Conservation (phyloP, 1,284 basidiomycete species). For the Leccinum fallax region DNA sequence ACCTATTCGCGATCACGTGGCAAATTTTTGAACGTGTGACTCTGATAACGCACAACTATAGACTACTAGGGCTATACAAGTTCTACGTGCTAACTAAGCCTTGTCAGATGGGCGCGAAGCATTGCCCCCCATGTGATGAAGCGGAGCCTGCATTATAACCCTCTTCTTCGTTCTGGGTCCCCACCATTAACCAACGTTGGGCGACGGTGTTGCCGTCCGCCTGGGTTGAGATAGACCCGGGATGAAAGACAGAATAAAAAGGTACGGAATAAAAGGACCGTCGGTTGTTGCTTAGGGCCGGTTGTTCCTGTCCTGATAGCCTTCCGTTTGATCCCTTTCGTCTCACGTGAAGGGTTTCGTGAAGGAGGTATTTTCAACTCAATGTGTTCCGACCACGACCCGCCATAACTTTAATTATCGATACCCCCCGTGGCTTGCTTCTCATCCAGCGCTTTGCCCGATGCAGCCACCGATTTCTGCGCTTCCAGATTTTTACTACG, state of each 20-base stretch:
- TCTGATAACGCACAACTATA: background rate
- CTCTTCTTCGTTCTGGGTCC: conserved; percentile 64
- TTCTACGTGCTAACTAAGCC: background rate
- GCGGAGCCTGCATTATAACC: conserved; percentile 69
- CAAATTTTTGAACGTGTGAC: background rate
- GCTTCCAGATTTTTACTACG: conserved; percentile 70
- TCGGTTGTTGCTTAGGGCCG: conserved; percentile 41
- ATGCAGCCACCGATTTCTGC: conserved; percentile 53
- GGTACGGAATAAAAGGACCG: conserved; percentile 35
- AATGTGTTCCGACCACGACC: conserved; percentile 4
- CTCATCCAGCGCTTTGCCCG: conserved; percentile 11
- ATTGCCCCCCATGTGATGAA: conserved; percentile 14
- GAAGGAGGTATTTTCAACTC: conserved; percentile 2
- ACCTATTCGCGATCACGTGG: background rate
- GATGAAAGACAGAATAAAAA: background rate
- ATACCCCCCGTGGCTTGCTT: conserved; percentile 1
- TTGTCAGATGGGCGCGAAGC: conserved; percentile 38
- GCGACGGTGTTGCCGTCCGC: conserved; percentile 45
- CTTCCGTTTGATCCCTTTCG: background rate
- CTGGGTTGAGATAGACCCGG: conserved; percentile 63
- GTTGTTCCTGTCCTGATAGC: conserved; percentile 15
- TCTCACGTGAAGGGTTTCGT: conserved; percentile 1
- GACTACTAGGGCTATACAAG: background rate
- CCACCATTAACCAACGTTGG: conserved; percentile 65
- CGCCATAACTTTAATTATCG: background rate